These are phyloP conservation scores for Calophaca sinica DNA, from an alignment of 306 rosid species.

Conservation along the genomic window DNA sequence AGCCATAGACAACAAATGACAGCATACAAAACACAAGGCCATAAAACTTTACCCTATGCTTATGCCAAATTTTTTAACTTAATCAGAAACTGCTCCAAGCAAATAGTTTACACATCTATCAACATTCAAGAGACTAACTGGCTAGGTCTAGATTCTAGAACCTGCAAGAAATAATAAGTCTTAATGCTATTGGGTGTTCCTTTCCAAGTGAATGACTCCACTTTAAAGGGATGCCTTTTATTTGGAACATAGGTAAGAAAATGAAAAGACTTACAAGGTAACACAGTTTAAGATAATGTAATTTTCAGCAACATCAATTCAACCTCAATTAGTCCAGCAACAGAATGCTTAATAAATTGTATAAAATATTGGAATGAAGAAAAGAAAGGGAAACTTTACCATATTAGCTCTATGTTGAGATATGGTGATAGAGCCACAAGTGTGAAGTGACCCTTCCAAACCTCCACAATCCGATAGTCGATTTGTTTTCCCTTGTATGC, in stretches of 20 bases:
- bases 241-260: neutral
- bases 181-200: neutral
- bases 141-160: neutral
- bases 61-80: neutral
- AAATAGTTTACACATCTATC: neutral
- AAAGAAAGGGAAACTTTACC: too few relatives aligned
- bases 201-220: neutral
- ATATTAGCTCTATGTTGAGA: too few relatives aligned
- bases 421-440: too few relatives aligned
- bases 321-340: neutral
- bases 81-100: neutral
- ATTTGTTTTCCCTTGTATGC: too few relatives aligned
- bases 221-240: too few relatives aligned
- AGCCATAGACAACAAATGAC: neutral
- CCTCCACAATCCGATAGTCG: too few relatives aligned
- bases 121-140: slow-evolving; percentile 10
- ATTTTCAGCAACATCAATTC: too few relatives aligned
- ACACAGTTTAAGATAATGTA: neutral
- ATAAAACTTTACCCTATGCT: slow-evolving; percentile 14
- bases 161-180: neutral
- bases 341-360: neutral
- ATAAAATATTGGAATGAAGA: neutral
- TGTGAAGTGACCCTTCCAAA: too few relatives aligned
- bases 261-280: neutral
- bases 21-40: slow-evolving; percentile 1